Base-by-base conservation (phyloP, 345 rosid genomes). In the Sisymbrium irio region DNA sequence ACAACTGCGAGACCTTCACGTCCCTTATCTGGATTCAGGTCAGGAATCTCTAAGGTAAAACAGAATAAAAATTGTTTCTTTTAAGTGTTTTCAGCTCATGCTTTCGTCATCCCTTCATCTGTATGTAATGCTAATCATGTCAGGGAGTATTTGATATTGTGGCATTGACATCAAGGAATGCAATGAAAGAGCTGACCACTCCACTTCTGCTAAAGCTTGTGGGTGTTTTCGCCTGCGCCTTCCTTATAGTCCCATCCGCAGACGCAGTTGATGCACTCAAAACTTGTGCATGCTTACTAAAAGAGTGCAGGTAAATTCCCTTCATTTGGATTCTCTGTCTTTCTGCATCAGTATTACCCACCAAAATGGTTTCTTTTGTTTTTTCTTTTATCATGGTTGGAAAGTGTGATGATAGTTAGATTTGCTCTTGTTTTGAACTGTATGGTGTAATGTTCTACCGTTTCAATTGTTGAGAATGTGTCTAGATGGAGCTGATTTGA, bases 181-280 rank as follows among this genome's bases (percentile, higher is more conserved):
- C 68, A 54, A 46, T 80, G 1, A 81, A 85, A 70, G 79, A 83
- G 64, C 72, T 83, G 80, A 80, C 58, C 69, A 84, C 55, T 65
- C 80, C 73, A 60, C 77, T 68, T 27, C 27, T 80, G 59, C 58
- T 82, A 47, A 84, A 84, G 82, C 81, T 88, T 4, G 86, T 79
- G 0, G 82, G 89, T 46, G 40, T 89, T 63, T 44, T 91, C 50
- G 92, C 92, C 0, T 86, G 91, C 72, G 68, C 81, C 8, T 76
- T 88, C 41, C 80, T 94, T 77, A 44, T 88, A 17, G 84, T 86
- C 79, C 98, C 98, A 44, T 89, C 97, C 61, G 97, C 96, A 11
- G 85, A 81, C 14, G 98, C 97, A 10, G 90, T 83, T 68, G 98
- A 94, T 78, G 92, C 98, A 15, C 93, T 94, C 73, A 94, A 91